Base-by-base conservation (phyloP, 2,329 filamentous ascomycete species). In the Ceratocystis variospora region DNA sequence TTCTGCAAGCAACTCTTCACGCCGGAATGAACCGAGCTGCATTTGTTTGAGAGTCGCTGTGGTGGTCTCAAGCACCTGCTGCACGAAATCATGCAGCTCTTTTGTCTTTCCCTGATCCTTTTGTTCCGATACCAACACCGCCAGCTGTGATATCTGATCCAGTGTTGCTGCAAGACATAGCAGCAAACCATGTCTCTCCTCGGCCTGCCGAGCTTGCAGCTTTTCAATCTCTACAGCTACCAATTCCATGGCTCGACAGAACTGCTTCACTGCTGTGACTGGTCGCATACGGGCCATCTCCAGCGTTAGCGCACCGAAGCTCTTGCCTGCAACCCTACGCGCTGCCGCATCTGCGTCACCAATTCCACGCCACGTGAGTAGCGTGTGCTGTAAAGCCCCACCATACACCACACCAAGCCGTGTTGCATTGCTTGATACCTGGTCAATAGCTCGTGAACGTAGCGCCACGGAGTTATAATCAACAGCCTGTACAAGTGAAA, bases 381-480 rank as follows among this genome's bases (percentile, higher is more conserved):
- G 78, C 0, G 82, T 87, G 45, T 87, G 81, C 7, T 90, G 76
- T 2, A 96, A 76, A 0, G 88, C 85, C 61, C 81, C 79, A 73
- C 89, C 89, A 67, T 86, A 86, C 69, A 89, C 90, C 1, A 78
- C 71, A 37, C 85, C 83, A 4, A 97, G 76, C n/a, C 76, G 78
- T 0, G 89, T 84, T 0, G 88, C 87, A 46, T 81, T 81, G 12
- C 84, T 77, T 0, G 89, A 86, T 10, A 97, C 90, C 61, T 92
- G 84, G 50, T 85, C 81, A 71, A 96, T 87, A 2, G 92, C 93
- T 70, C 89, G 83, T 17, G 88, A 87, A 28, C 93, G 83, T n/a
- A 95, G 81, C 2, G 94, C 93, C 22, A 99, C 91, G 46, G 90
- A 84, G 73, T 96, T 91, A 72, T 96, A 99, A 73, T 99, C 94